Base-by-base conservation (phyloP, 208 protist species). In the Leptomonas pyrrhocoris region DNA sequence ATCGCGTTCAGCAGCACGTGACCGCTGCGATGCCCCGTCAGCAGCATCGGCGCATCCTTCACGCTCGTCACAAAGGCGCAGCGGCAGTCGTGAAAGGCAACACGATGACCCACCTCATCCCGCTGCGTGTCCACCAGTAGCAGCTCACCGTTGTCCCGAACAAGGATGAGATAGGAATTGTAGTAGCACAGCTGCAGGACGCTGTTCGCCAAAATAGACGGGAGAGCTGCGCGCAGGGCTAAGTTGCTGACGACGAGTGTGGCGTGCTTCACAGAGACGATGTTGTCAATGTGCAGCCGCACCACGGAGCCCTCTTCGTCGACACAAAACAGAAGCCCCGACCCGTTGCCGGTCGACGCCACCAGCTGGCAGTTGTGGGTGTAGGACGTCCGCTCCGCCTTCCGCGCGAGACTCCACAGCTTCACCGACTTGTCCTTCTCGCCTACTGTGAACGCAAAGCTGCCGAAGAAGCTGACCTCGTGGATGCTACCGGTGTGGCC, bases 371-470 rank as follows among this genome's bases (percentile, higher is more conserved):
- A 73, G 16, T 54, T 25, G 67, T 96, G 87, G 13, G 65, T 62
- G 70, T 93, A 90, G 3, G 73, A 82, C 13, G 85, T 77, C 36
- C 88, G 84, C 76, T 94, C 83, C 16, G 80, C 80, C 53, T 81
- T 70, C 13, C 76, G 67, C 45, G 69, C 27, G 18, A 93, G 63
- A 53, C 64, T 91, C 91, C 91, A 96, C 49, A 94, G 68, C 27
- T 80, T 83, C 31, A 96, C 50, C 15, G 62, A 74, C 27, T 64
- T 60, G 59, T 92, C 88, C 21, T 53, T 49, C 2, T 77, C 80
- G 13, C 81, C 78, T 0, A 80, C 72, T 18, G 83, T 85, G 54
- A 85, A 86, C 43, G 85, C 72, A 53, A 91, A 88, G 61, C 85
- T 85, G 49, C 81, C 87, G 27, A 86, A 77, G 68, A 92, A 84